These are phyloP conservation scores for Rosa lucieae DNA, from an alignment of 306 rosid species.

Conservation along the genomic window DNA sequence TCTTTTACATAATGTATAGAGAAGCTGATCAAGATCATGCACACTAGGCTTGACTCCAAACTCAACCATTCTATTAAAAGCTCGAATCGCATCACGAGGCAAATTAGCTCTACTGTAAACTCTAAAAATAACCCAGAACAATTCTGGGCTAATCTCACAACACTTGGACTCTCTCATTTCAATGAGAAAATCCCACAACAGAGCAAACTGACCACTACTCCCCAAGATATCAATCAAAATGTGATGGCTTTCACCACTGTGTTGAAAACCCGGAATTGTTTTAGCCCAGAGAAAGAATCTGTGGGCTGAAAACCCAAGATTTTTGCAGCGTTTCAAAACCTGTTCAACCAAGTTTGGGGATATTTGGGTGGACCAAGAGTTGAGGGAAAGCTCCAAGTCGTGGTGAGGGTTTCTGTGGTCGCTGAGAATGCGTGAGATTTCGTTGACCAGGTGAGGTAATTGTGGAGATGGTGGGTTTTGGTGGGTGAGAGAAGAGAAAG, in stretches of 20 bases:
- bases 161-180: conserved; percentile 54
- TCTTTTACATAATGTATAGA: conserved; percentile 61
- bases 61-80: conserved; percentile 74
- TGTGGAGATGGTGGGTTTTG: conserved; percentile 28
- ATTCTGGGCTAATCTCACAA: conserved; percentile 45
- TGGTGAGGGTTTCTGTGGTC: conserved; percentile 78
- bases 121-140: conserved; percentile 74
- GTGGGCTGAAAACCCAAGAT: conserved; percentile 77
- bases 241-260: conserved; percentile 56
- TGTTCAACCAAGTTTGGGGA: conserved; percentile 72
- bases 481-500: conserved; percentile 27
- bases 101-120: conserved; percentile 69
- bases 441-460: conserved; percentile 59
- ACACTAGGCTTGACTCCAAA: conserved; percentile 60
- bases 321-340: conserved; percentile 78
- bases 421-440: conserved; percentile 77
- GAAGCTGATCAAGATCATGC: conserved; percentile 71
- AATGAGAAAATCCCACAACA: conserved; percentile 83
- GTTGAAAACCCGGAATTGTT: conserved; percentile 65
- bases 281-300: conserved; percentile 93
- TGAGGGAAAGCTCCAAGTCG: conserved; percentile 64
- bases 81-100: conserved; percentile 74
- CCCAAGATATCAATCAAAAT: conserved; percentile 80
- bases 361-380: conserved; percentile 52
- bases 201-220: conserved; percentile 64